Evolutionary conservation across 176 grass and related monocot genomes (phyloP).

Genomic region (Pontederia crassipes): DNA sequence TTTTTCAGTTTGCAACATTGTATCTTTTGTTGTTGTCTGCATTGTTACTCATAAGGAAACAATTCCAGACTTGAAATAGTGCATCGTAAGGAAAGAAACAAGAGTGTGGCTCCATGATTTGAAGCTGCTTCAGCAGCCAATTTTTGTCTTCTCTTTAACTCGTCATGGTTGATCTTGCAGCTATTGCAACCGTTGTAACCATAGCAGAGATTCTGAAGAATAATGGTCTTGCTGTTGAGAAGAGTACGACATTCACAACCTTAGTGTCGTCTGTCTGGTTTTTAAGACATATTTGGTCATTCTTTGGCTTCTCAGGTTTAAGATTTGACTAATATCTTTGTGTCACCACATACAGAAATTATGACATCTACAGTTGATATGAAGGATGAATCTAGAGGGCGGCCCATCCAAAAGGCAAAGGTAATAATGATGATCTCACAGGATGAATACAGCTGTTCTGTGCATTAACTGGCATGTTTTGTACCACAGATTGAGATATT

Average conservation of each 20-base stretch:
- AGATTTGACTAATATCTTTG: not conserved
- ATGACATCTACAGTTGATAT: slow-evolving; percentile 78
- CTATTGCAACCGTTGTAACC: slow-evolving; percentile 84
- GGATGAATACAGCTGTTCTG: no score
- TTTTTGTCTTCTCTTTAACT: not conserved
- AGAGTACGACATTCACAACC: slow-evolving; percentile 46
- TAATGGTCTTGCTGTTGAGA: slow-evolving; percentile 79
- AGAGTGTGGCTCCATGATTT: no score
- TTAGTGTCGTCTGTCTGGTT: slow-evolving; percentile 1
- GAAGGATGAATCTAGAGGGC: slow-evolving; percentile 56
- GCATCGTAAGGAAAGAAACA: no score
- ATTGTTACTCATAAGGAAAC: no score
- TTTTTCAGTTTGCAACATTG: no score
- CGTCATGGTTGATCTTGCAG: slow-evolving; percentile 37
- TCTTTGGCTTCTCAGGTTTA: not conserved
- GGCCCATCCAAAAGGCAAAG: slow-evolving; percentile 89
- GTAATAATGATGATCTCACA: slow-evolving; percentile 22
- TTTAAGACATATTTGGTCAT: not conserved
- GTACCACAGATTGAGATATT: slow-evolving; percentile 75
- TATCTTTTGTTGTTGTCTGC: no score
- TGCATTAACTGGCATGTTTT: no score
- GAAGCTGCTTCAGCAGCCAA: no score
- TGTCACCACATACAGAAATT: slow-evolving; percentile 41
- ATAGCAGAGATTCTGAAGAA: slow-evolving; percentile 95
- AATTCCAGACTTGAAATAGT: no score